Evolutionary conservation across 2,329 filamentous ascomycete genomes (phyloP).

Genomic region (Biscogniauxia mediterranea): DNA sequence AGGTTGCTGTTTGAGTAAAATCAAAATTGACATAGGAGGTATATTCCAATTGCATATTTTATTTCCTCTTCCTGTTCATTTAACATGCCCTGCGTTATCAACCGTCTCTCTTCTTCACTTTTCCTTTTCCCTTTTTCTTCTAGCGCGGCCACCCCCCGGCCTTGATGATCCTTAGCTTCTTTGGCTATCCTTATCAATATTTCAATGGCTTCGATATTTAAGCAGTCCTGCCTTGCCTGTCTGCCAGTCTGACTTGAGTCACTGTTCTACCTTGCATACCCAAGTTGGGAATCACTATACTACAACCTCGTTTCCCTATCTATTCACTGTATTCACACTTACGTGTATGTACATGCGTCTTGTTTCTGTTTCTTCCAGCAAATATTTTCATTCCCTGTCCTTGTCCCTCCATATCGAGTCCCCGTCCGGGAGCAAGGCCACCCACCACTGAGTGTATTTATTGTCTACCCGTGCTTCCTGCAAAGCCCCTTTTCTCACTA

Average conservation of each 20-base stretch:
- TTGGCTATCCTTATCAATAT: background rate
- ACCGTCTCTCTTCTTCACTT: too few species aligned
- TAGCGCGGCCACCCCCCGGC: too few species aligned
- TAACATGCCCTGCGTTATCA: too few species aligned
- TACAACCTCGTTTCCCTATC: background rate
- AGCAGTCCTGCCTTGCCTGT: background rate
- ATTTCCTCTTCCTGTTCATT: background rate
- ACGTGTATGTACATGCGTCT: background rate
- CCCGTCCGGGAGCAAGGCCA: background rate
- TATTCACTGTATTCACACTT: background rate
- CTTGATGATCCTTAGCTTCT: too few species aligned
- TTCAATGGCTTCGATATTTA: background rate
- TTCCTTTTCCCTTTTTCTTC: too few species aligned
- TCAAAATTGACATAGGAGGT: too few species aligned
- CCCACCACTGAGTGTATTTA: background rate
- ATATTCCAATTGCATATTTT: background rate
- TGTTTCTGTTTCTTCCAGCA: background rate
- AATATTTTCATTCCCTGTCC: background rate
- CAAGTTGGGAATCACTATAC: background rate
- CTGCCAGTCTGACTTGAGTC: too few species aligned
- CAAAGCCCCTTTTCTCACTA: slow-evolving; percentile 1
- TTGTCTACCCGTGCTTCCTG: background rate
- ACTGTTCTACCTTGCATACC: background rate
- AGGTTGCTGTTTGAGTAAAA: too few species aligned
- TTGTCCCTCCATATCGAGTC: background rate